These are phyloP conservation scores for Fusarium sp. DNA, from an alignment of 2,329 filamentous ascomycete species.

Conservation along the genomic window DNA sequence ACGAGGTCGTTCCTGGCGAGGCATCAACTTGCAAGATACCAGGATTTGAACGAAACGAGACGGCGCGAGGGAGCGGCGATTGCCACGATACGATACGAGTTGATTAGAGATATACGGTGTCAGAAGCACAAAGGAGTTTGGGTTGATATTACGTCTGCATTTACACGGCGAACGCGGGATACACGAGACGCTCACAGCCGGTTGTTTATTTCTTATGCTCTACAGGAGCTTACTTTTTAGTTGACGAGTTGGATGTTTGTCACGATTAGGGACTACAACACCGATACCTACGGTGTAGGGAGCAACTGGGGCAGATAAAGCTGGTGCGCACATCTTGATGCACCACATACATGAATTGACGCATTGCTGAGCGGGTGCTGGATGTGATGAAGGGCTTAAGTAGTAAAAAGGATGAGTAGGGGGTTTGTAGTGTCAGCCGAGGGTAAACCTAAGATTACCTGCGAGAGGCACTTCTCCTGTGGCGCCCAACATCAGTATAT, in stretches of 20 bases:
- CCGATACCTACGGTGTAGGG: constrained; percentile 44
- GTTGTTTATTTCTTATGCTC: constrained; percentile 12
- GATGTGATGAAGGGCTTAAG: constrained; percentile 3
- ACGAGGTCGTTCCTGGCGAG: constrained; percentile 1
- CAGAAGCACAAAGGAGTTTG: constrained; percentile 37
- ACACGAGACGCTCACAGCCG: constrained; percentile 45
- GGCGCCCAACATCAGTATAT: no score
- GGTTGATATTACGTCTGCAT: constrained; percentile 30
- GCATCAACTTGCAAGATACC: constrained; percentile 5
- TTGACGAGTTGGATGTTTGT: constrained; percentile 20
- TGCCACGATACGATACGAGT: constrained; percentile 1
- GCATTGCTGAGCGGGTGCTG: constrained; percentile 12
- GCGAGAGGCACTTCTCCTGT: no score
- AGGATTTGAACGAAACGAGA: constrained; percentile 5
- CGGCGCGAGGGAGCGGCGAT: background rate
- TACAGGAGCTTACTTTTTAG: constrained; percentile 14
- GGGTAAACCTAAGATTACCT: no score
- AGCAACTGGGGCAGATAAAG: constrained; percentile 27
- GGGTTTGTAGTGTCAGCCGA: background rate
- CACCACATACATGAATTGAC: constrained; percentile 41
- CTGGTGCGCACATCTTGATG: constrained; percentile 19
- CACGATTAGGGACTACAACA: constrained; percentile 28
- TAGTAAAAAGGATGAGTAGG: no score
- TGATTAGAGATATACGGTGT: constrained; percentile 21
- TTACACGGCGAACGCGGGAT: constrained; percentile 42